phyloP scores from a whole-genome alignment of 2,329 filamentous ascomycete species.

The Cadophora sp. region DNA sequence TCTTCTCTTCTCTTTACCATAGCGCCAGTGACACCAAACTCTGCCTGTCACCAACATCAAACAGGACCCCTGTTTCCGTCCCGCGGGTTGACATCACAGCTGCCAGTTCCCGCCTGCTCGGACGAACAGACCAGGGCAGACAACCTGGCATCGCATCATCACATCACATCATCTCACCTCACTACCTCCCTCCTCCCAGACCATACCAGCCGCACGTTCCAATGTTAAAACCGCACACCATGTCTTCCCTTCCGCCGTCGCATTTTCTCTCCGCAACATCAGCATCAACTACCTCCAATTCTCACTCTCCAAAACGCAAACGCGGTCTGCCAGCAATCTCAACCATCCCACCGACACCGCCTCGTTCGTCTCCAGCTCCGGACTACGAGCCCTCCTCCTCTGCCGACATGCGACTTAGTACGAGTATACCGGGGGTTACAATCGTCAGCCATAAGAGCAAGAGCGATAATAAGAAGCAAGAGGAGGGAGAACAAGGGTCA shows the following conservation, averaged over 20 bases:
- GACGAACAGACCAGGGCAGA: neutral
- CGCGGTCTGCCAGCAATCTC: conserved; percentile 25
- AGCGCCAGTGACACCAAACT: neutral
- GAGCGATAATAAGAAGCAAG: neutral
- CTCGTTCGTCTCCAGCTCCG: conserved; percentile 29
- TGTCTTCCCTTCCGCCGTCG: neutral
- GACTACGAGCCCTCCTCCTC: neutral
- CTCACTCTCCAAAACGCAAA: conserved; percentile 33
- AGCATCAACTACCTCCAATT: neutral
- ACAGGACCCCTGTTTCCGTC: conserved; percentile 3
- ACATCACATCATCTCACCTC: neutral
- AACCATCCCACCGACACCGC: conserved; percentile 32
- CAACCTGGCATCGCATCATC: neutral
- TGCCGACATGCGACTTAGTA: conserved; percentile 28
- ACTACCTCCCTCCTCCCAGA: neutral
- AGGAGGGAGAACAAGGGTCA: conserved; percentile 20
- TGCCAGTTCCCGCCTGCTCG: neutral
- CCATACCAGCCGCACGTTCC: neutral
- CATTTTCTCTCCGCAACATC: neutral
- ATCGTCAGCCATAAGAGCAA: neutral
- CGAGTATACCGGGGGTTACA: conserved; percentile 19
- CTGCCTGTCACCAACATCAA: neutral
- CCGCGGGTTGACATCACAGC: conserved; percentile 2
- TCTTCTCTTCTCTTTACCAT: neutral
- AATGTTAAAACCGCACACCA: conserved; percentile 10